These are phyloP conservation scores for Colletotrichum siamense DNA, from an alignment of 2,329 filamentous ascomycete genomes.

Conservation along the genomic window DNA sequence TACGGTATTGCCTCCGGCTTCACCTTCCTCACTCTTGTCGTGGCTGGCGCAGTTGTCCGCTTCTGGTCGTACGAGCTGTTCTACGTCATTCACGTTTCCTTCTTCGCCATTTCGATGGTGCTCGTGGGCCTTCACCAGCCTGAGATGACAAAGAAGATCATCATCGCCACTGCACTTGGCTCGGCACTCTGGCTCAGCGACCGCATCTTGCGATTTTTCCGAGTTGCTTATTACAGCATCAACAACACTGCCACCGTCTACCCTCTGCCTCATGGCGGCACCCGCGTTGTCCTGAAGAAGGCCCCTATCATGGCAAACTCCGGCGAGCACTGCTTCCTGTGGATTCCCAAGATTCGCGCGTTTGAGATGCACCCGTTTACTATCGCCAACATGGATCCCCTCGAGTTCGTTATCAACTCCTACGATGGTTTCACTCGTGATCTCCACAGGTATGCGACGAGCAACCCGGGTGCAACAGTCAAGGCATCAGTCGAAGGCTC, in stretches of 20 bases:
- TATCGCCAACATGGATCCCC: slow-evolving; percentile 54
- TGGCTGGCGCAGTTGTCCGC: slow-evolving; percentile 49
- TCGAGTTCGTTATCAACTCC: slow-evolving; percentile 65
- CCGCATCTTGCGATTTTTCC: slow-evolving; percentile 50
- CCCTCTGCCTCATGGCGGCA: slow-evolving; percentile 59
- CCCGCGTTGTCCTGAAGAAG: slow-evolving; percentile 59
- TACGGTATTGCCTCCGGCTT: slow-evolving; percentile 54
- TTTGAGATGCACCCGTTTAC: slow-evolving; percentile 70
- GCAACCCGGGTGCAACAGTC: slow-evolving; percentile 46
- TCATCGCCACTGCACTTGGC: slow-evolving; percentile 47
- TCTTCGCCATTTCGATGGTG: slow-evolving; percentile 54
- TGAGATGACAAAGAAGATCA: slow-evolving; percentile 42
- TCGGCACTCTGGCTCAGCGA: slow-evolving; percentile 57
- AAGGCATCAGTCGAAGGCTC: slow-evolving; percentile 58
- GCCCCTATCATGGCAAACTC: slow-evolving; percentile 50
- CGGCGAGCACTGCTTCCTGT: slow-evolving; percentile 69
- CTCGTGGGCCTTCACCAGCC: slow-evolving; percentile 59
- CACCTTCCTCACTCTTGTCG: slow-evolving; percentile 48
- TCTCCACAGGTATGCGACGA: slow-evolving; percentile 48
- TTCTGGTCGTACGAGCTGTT: slow-evolving; percentile 61
- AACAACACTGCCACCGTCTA: slow-evolving; percentile 60
- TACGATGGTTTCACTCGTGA: slow-evolving; percentile 61
- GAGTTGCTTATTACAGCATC: slow-evolving; percentile 48
- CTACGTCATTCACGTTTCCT: slow-evolving; percentile 56
- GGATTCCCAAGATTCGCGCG: slow-evolving; percentile 62